Evolutionary conservation across 352 stramenopile species (phyloP), one percentile per base, ranked within the genome.

Genomic region (Globisporangium ultimum): DNA sequence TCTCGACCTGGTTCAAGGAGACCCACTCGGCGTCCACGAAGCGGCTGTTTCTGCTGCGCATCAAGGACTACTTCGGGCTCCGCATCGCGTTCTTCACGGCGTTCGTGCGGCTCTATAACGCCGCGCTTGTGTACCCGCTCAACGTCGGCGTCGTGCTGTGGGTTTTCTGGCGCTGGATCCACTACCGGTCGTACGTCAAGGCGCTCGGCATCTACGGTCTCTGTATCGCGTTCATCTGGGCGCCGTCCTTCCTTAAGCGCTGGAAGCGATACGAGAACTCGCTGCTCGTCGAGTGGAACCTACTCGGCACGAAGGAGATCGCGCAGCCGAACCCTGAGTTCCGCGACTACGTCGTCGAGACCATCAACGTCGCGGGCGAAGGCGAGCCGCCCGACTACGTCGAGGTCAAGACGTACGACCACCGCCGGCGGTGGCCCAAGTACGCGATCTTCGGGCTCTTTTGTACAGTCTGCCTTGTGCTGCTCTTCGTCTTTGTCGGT

Each of bases 21-120:
- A 79, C 63, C 15, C 64, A 75, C 53, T 69, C 67, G 55, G 64
- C 68, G 47, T 63, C 59, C 18, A 76, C 66, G 34, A 76, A 75
- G 34, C 73, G 73, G 2, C 65, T 87, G 9, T 81, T 85, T 48
- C 46, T 87, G 9, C 54, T 85, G 50, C 74, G 77, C 14, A 64
- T 81, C 58, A 87, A 87, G 51, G 75, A 87, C 53, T 83, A 87
- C 61, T 87, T 84, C 63, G 77, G 77, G 0, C 52, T 87, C 22
- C 77, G 71, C 43, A 68, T 87, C 46, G 77, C 77, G 12, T 87
- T 87, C 66, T 81, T 79, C 63, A 76, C 65, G 22, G 77, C 77
- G 8, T 87, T 85, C 28, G 71, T 84, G 45, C 74, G 74, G 20
- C 73, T 87, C 22, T 87, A 87, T 58, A 84, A 78, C 52, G 57